Percentiles rank a stretch among this genome's conserved stretches.
These are phyloP conservation scores for Ilyonectria sp. DNA, from an alignment of 2,329 filamentous ascomycete species.

Conservation along the genomic window DNA sequence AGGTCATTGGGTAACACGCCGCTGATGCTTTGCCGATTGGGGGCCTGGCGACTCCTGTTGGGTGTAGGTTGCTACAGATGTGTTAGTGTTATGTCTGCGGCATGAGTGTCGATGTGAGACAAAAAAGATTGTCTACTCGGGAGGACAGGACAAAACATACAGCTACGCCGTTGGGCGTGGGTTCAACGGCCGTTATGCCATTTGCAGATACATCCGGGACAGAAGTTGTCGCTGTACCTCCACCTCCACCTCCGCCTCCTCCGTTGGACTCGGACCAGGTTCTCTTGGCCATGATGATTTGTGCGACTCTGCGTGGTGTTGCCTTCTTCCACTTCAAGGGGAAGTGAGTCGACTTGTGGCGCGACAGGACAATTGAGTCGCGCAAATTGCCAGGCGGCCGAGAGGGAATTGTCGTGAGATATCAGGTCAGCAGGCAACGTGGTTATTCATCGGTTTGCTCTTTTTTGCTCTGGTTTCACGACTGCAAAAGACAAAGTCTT, in stretches of 20 bases:
- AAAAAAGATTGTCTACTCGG: not conserved
- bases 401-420: not conserved
- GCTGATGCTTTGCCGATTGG: slow-evolving; percentile 39
- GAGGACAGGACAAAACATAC: slow-evolving; percentile 11
- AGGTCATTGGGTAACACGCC: slow-evolving; percentile 34
- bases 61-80: slow-evolving; percentile 11
- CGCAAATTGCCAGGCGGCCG: slow-evolving; percentile 2
- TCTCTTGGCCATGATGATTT: slow-evolving; percentile 42
- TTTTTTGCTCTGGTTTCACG: slow-evolving; percentile 3
- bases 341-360: slow-evolving; percentile 28
- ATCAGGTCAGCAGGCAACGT: slow-evolving; percentile 5
- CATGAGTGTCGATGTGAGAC: not conserved
- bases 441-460: slow-evolving; percentile 9
- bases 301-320: slow-evolving; percentile 1
- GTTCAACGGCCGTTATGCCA: slow-evolving; percentile 13
- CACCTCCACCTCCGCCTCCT: slow-evolving; percentile 14
- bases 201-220: slow-evolving; percentile 34
- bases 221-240: slow-evolving; percentile 30
- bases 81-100: not conserved
- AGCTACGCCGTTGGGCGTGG: slow-evolving; percentile 8
- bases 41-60: slow-evolving; percentile 34
- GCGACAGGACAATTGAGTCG: slow-evolving; percentile 22
- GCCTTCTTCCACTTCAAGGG: slow-evolving; percentile 12
- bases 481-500: slow-evolving; percentile 11
- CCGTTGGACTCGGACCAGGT: slow-evolving; percentile 46